Percentiles rank a stretch among this genome's conserved stretches.
Conservation (phyloP, 1,139 yeast species). For the Candida glucosophila region DNA sequence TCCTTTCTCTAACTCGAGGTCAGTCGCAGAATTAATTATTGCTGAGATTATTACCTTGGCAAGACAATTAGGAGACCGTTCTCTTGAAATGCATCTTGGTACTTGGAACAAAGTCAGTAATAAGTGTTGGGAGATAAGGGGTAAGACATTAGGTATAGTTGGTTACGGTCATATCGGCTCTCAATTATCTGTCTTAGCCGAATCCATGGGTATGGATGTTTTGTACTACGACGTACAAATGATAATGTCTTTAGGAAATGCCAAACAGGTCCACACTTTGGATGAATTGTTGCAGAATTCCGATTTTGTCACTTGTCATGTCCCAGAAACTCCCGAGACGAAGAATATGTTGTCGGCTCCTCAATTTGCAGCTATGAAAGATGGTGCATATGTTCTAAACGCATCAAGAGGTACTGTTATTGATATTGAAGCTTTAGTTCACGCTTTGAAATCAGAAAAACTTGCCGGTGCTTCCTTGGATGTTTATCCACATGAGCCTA, state of each 20-base stretch:
- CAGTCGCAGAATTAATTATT: slow-evolving; percentile 96
- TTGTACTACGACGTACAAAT: slow-evolving; percentile 84
- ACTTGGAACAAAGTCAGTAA: slow-evolving; percentile 96
- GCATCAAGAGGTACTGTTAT: slow-evolving; percentile 98
- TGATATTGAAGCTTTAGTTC: slow-evolving; percentile 87
- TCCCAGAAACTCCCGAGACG: slow-evolving; percentile 92
- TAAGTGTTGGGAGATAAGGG: slow-evolving; percentile 98
- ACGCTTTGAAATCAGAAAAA: slow-evolving; percentile 88
- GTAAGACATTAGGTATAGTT: slow-evolving; percentile 92
- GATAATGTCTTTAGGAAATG: slow-evolving; percentile 96
- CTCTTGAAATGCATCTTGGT: slow-evolving; percentile 92
- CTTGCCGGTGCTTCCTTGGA: slow-evolving; percentile 97
- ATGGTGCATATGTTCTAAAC: slow-evolving; percentile 88
- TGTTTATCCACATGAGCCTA: slow-evolving; percentile 96
- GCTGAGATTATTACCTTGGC: slow-evolving; percentile 92
- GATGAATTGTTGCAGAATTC: slow-evolving; percentile 74
- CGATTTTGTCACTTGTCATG: slow-evolving; percentile 89
- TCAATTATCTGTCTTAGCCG: slow-evolving; percentile 93
- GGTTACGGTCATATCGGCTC: slow-evolving; percentile 99
- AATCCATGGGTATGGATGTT: slow-evolving; percentile 96
- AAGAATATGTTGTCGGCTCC: slow-evolving; percentile 82
- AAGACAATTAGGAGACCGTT: slow-evolving; percentile 95
- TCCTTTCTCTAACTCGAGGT: slow-evolving; percentile 96
- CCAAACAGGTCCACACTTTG: slow-evolving; percentile 82
- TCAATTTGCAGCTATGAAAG: slow-evolving; percentile 93